Conservation (phyloP, 352 stramenopile genomes). For the Phytophthora boehmeriae region DNA sequence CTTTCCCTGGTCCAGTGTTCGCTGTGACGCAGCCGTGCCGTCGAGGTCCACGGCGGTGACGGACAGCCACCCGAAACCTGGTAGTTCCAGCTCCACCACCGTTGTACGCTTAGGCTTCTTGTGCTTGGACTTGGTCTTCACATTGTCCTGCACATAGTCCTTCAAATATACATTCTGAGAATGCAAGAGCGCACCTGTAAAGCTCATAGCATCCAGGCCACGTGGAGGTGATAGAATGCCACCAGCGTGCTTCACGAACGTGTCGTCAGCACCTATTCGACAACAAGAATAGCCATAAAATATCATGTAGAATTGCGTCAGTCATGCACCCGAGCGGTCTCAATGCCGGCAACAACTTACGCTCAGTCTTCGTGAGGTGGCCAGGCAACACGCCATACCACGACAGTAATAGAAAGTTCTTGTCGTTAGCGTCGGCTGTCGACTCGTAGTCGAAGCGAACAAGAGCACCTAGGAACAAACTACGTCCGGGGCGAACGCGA, state of each 20-base stretch:
- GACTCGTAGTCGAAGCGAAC: slow-evolving; percentile 80
- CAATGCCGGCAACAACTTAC: slow-evolving; percentile 43
- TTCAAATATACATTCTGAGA: slow-evolving; percentile 65
- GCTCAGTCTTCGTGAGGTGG: slow-evolving; percentile 79
- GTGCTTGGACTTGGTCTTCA: slow-evolving; percentile 73
- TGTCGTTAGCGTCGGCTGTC: slow-evolving; percentile 37
- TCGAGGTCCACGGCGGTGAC: slow-evolving; percentile 85
- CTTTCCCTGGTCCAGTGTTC: slow-evolving; percentile 65
- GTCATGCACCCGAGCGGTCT: slow-evolving; percentile 2
- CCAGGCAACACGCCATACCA: slow-evolving; percentile 88
- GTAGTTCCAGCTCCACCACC: slow-evolving; percentile 77
- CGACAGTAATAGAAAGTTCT: slow-evolving; percentile 72
- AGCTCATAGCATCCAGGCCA: slow-evolving; percentile 79
- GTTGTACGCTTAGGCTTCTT: slow-evolving; percentile 85
- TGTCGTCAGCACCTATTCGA: slow-evolving; percentile 65
- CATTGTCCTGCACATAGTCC: slow-evolving; percentile 69
- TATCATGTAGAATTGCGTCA: background rate
- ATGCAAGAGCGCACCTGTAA: slow-evolving; percentile 64
- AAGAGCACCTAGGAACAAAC: slow-evolving; percentile 80
- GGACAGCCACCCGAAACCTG: slow-evolving; percentile 81
- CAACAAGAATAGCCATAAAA: background rate
- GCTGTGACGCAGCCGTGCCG: slow-evolving; percentile 61
- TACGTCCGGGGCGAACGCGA: slow-evolving; percentile 66
- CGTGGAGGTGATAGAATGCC: slow-evolving; percentile 78
- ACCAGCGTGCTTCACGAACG: slow-evolving; percentile 80